These are phyloP conservation scores for Backusella tarrabulga DNA, from an alignment of 192 early-diverging fungal genomes.

Conservation along the genomic window DNA sequence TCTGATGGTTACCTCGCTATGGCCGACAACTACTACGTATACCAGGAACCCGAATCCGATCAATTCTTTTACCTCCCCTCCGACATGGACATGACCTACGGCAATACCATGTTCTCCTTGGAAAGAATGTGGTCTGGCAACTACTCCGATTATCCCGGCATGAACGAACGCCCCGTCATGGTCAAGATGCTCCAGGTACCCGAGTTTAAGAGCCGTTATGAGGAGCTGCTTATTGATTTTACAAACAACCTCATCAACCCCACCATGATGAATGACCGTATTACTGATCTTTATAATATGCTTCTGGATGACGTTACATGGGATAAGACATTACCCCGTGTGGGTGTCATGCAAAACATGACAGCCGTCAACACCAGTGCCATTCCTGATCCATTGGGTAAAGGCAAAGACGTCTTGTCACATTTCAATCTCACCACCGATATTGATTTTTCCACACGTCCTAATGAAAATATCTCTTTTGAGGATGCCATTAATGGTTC, in stretches of 20 bases:
- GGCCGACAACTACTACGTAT: constrained; percentile 21
- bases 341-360: neutral
- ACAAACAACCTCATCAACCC: neutral
- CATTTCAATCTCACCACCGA: neutral
- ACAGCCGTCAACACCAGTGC: too few species aligned
- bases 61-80: constrained; percentile 15
- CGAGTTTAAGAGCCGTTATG: neutral
- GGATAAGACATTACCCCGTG: neutral
- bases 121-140: neutral
- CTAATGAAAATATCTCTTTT: neutral
- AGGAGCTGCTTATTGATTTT: neutral
- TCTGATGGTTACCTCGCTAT: constrained; percentile 18
- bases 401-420: neutral
- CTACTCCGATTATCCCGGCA: constrained; percentile 9
- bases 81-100: constrained; percentile 22
- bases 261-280: neutral
- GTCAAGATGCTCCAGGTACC: neutral
- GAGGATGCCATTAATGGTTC: constrained; percentile 19
- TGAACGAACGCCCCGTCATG: neutral
- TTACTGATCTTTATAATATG: neutral
- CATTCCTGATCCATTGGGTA: neutral
- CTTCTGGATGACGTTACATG: neutral
- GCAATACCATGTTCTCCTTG: neutral
- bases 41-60: neutral
- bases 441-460: neutral